Evolutionary conservation across 441 rosid genomes (phyloP).

Genomic region (Aleurites moluccanus): DNA sequence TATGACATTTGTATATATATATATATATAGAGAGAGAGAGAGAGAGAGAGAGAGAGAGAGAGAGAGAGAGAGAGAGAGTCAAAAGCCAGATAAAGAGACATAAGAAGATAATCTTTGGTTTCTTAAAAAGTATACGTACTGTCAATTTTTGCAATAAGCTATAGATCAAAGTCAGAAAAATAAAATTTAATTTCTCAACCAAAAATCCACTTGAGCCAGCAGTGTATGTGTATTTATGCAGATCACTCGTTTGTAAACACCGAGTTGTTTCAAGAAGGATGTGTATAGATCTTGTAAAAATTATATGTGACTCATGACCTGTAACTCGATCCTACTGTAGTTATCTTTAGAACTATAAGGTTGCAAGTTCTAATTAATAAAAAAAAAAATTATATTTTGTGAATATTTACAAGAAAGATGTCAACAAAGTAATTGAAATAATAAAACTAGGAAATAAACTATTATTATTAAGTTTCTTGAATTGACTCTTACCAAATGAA

Average conservation of each 20-base stretch:
- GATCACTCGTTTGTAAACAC: neutral
- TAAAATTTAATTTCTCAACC: neutral
- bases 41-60: neutral
- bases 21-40: neutral
- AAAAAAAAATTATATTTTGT: no score
- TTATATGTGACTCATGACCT: neutral
- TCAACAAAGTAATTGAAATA: neutral
- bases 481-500: neutral
- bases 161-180: neutral
- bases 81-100: neutral
- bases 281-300: neutral
- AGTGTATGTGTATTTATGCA: neutral
- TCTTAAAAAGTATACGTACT: no score
- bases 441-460: conserved; percentile 4
- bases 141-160: neutral
- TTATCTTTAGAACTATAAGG: no score
- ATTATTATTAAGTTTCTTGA: neutral
- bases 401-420: neutral
- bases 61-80: neutral
- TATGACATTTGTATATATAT: no score
- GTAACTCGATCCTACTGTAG: no score
- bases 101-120: neutral
- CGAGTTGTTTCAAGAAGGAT: neutral
- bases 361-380: no score
- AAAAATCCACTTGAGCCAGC: conserved; percentile 2